Percentiles rank a stretch among this genome's conserved stretches.
phyloP scores from a whole-genome alignment of 352 stramenopile species.

The Chrysophaeum taylorii region DNA sequence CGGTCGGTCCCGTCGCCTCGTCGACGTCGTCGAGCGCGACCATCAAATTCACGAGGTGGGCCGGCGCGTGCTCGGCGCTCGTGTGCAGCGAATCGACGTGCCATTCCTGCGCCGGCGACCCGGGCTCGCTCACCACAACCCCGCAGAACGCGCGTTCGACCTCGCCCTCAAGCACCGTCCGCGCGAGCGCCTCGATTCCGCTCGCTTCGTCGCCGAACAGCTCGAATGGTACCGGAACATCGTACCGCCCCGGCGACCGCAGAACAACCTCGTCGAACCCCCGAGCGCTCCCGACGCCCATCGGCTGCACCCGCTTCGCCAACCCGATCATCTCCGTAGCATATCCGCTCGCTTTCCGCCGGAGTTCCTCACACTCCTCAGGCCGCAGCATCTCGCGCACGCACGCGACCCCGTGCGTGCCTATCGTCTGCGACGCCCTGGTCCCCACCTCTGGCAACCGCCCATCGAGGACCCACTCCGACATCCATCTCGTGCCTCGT shows the following conservation, averaged over 20 bases:
- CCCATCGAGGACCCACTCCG: no score
- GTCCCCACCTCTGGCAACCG: no score
- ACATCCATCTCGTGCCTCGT: no score
- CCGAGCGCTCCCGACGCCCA: neutral
- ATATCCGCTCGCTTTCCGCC: no score
- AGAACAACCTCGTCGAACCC: neutral
- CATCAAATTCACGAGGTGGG: neutral
- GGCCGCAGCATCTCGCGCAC: no score
- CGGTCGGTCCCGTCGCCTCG: neutral
- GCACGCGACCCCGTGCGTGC: no score
- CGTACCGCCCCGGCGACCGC: neutral
- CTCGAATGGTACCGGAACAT: neutral
- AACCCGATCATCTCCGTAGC: neutral
- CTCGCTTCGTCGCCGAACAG: neutral
- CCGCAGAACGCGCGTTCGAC: neutral
- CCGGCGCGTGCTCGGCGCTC: neutral
- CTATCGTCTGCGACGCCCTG: no score
- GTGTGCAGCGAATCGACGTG: neutral
- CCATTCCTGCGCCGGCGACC: conserved; percentile 4
- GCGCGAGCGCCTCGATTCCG: neutral
- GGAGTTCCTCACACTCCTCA: no score
- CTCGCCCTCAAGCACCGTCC: neutral
- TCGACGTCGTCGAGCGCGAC: neutral
- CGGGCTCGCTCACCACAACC: neutral
- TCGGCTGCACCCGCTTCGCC: neutral